phyloP scores from a whole-genome alignment of 1,284 basidiomycete species.

The Athelia sp. region DNA sequence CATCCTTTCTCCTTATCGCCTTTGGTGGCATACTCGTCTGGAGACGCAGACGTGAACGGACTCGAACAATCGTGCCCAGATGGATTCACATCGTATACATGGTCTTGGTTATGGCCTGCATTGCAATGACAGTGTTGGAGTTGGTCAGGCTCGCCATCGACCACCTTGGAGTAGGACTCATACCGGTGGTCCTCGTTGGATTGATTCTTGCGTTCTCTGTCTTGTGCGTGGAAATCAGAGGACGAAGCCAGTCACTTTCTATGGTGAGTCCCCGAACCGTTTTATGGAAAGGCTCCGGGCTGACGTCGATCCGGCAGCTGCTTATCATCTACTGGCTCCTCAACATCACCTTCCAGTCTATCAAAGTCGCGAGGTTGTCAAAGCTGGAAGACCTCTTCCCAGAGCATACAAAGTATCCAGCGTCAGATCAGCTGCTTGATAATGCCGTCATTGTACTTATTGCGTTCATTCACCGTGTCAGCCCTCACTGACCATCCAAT shows the following conservation, averaged over 20 bases:
- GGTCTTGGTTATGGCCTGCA: constrained; percentile 15
- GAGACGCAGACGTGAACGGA: neutral
- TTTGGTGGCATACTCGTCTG: constrained; percentile 4
- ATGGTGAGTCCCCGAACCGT: constrained; percentile 12
- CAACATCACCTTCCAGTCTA: constrained; percentile 11
- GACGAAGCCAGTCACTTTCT: constrained; percentile 12
- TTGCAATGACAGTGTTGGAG: constrained; percentile 21
- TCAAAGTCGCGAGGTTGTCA: constrained; percentile 17
- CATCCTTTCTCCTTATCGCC: constrained; percentile 19
- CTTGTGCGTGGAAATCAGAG: constrained; percentile 15
- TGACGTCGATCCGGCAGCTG: constrained; percentile 9
- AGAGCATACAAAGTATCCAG: constrained; percentile 12
- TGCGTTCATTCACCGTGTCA: constrained; percentile 7
- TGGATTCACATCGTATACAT: constrained; percentile 21
- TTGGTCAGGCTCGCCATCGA: constrained; percentile 18
- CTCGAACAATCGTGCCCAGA: constrained; percentile 3
- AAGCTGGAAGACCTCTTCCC: constrained; percentile 11
- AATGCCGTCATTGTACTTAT: constrained; percentile 21
- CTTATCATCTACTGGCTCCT: constrained; percentile 19
- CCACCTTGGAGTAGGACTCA: constrained; percentile 18
- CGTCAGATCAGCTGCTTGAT: constrained; percentile 19
- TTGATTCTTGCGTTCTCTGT: constrained; percentile 12
- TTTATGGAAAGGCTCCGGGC: neutral
- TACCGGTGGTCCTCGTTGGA: constrained; percentile 16
- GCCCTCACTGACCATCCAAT: constrained; percentile 4